phyloP scores from a whole-genome alignment of 192 early-diverging fungal genomes.

The Diversispora epigaea region DNA sequence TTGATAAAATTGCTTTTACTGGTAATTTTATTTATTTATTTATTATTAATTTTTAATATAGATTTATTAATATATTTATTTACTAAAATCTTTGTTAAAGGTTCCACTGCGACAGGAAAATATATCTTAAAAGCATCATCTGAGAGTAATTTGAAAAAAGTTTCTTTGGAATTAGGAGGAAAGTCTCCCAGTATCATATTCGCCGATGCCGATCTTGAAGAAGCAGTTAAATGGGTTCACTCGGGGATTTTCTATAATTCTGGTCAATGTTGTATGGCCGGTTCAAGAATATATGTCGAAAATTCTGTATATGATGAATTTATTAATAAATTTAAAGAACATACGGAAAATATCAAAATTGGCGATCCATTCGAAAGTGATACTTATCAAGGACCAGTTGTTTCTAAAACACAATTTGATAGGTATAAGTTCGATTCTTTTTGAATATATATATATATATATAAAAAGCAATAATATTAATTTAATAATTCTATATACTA shows the following conservation, averaged over 20 bases:
- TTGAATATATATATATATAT: background rate
- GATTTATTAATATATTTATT: background rate
- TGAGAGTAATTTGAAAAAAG: slow-evolving; percentile 66
- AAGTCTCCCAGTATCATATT: slow-evolving; percentile 85
- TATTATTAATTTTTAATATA: background rate
- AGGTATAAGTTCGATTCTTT: slow-evolving; percentile 32
- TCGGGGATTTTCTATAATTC: slow-evolving; percentile 76
- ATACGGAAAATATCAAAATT: slow-evolving; percentile 52
- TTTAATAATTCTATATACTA: background rate
- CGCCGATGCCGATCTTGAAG: slow-evolving; percentile 71
- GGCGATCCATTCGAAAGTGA: slow-evolving; percentile 65
- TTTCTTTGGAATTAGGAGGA: slow-evolving; percentile 84
- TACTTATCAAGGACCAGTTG: slow-evolving; percentile 70
- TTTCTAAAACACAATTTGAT: slow-evolving; percentile 65
- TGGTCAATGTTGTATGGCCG: slow-evolving; percentile 81
- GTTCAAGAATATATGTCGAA: slow-evolving; percentile 77
- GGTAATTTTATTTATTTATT: slow-evolving; percentile 37
- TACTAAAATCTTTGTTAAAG: slow-evolving; percentile 32
- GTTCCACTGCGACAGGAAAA: slow-evolving; percentile 65
- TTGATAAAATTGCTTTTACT: slow-evolving; percentile 78
- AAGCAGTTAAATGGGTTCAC: slow-evolving; percentile 66
- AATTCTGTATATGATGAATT: slow-evolving; percentile 67
- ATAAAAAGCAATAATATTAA: background rate
- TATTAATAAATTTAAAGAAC: slow-evolving; percentile 57
- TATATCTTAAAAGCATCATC: slow-evolving; percentile 60